phyloP scores from a whole-genome alignment of 169 alveolate species.

The Plasmodium billcollinsi region DNA sequence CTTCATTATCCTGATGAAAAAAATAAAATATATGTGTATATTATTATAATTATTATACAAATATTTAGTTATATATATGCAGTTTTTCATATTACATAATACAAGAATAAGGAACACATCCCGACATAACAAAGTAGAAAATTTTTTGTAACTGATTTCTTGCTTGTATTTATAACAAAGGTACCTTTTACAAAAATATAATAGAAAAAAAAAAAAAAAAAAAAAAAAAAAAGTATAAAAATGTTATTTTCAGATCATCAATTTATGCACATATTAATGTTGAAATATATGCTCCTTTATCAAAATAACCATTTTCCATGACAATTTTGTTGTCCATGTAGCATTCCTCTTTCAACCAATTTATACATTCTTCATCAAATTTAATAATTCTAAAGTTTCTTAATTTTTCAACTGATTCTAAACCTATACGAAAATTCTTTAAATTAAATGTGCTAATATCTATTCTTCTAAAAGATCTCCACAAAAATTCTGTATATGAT shows the following conservation, averaged over 20 bases:
- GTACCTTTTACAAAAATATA: slow-evolving; percentile 18
- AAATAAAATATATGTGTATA: not conserved
- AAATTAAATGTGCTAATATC: slow-evolving; percentile 27
- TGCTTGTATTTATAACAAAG: slow-evolving; percentile 22
- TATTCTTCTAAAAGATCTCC: slow-evolving; percentile 75
- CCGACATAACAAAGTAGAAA: slow-evolving; percentile 60
- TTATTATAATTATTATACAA: not conserved
- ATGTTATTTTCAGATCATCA: too few relatives aligned
- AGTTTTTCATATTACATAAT: slow-evolving; percentile 22
- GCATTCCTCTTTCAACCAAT: slow-evolving; percentile 71
- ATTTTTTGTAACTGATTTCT: slow-evolving; percentile 24
- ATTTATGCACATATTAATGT: not conserved
- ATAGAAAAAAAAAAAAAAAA: not conserved
- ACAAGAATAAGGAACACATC: slow-evolving; percentile 49
- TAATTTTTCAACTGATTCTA: slow-evolving; percentile 31
- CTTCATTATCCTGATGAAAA: slow-evolving; percentile 43
- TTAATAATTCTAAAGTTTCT: slow-evolving; percentile 56
- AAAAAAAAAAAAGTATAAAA: not conserved
- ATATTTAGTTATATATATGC: too few relatives aligned
- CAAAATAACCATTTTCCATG: slow-evolving; percentile 65
- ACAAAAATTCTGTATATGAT: slow-evolving; percentile 71
- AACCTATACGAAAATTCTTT: slow-evolving; percentile 29
- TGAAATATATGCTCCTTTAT: not conserved
- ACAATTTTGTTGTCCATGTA: slow-evolving; percentile 32
- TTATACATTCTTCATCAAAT: slow-evolving; percentile 75